Conservation (phyloP, 352 stramenopile genomes). For the Peronospora farinosa region DNA sequence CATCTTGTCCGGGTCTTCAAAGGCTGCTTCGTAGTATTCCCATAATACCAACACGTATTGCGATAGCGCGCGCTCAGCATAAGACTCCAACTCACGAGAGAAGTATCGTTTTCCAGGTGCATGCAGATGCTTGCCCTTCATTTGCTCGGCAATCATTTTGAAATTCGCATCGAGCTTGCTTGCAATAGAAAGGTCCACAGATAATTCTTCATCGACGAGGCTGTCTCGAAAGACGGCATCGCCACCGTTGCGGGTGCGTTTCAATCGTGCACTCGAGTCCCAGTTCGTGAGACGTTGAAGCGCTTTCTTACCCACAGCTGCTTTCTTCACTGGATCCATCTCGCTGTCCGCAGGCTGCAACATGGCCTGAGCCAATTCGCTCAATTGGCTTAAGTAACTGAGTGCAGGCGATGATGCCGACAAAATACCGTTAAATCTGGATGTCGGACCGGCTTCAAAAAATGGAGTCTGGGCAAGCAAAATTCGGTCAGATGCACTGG, state of each 20-base stretch:
- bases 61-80: conserved; percentile 58
- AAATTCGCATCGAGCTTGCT: conserved; percentile 83
- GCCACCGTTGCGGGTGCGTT: conserved; percentile 28
- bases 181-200: conserved; percentile 70
- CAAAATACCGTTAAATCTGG: conserved; percentile 12
- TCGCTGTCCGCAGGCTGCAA: conserved; percentile 35
- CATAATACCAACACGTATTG: conserved; percentile 76
- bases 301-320: conserved; percentile 37
- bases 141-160: conserved; percentile 83
- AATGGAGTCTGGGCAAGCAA: conserved; percentile 67
- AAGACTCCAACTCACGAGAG: conserved; percentile 54
- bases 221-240: conserved; percentile 69
- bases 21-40: conserved; percentile 77
- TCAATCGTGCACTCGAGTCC: conserved; percentile 54
- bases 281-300: conserved; percentile 58
- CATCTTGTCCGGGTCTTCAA: conserved; percentile 42
- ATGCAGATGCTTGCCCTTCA: conserved; percentile 22
- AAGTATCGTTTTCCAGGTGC: conserved; percentile 43
- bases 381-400: conserved; percentile 67
- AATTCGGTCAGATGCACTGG: conserved; percentile 64
- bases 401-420: conserved; percentile 33
- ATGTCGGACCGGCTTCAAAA: conserved; percentile 36
- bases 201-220: conserved; percentile 73
- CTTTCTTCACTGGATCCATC: conserved; percentile 41
- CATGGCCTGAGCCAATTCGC: conserved; percentile 65